phyloP scores from a whole-genome alignment of 1,139 yeast genomes.

The Chernovozyma aurita region DNA sequence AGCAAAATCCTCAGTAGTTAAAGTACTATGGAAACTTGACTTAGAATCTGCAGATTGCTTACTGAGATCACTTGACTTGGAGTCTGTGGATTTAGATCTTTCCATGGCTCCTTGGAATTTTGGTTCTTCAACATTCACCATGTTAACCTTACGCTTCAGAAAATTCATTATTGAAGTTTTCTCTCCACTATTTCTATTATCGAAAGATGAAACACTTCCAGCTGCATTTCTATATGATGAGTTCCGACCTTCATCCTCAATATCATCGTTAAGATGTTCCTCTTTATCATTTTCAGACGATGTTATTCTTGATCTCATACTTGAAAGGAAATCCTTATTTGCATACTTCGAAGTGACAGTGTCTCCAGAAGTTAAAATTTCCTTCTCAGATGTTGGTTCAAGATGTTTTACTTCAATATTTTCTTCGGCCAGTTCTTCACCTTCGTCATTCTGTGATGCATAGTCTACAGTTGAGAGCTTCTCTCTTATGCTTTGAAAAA shows the following conservation, averaged over 20 bases:
- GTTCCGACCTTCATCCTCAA: neutral
- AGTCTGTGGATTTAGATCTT: neutral
- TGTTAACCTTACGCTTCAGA: slow-evolving; percentile 6
- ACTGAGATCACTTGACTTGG: neutral
- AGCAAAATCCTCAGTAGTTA: neutral
- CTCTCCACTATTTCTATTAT: slow-evolving; percentile 2
- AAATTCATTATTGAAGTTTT: slow-evolving; percentile 3
- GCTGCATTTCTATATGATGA: no score
- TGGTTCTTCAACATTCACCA: slow-evolving; percentile 4
- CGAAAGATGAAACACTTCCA: no score
- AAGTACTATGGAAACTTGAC: slow-evolving; percentile 7
- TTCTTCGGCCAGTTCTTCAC: slow-evolving; percentile 5
- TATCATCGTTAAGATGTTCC: neutral
- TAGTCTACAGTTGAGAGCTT: slow-evolving; percentile 16
- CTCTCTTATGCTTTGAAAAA: slow-evolving; percentile 34
- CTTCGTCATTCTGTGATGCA: slow-evolving; percentile 10
- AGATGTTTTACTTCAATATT: neutral
- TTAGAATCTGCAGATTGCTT: slow-evolving; percentile 7
- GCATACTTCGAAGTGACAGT: neutral
- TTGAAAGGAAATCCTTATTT: slow-evolving; percentile 3
- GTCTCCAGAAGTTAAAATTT: neutral
- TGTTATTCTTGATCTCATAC: neutral
- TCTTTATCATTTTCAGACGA: neutral
- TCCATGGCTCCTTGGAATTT: neutral
- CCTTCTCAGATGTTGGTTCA: neutral